A percentile compares a stretch with the other conserved stretches of the same genome.
Conservation (phyloP, 2,329 filamentous ascomycete species). For the Sporothrix mexicana region DNA sequence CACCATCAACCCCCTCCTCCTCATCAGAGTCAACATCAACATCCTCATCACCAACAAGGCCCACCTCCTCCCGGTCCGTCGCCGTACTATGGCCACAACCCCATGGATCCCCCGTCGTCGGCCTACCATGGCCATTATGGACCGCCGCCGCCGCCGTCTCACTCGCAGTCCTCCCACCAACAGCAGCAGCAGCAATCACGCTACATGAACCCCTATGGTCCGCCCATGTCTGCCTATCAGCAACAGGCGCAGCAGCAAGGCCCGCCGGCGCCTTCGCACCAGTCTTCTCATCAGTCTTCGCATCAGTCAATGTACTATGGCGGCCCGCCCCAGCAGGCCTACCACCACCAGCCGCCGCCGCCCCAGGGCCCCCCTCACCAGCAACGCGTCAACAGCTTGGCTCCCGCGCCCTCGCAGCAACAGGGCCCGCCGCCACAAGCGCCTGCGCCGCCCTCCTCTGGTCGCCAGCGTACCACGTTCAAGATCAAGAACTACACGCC, state of each 20-base stretch:
- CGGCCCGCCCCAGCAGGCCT: slow-evolving; percentile 8
- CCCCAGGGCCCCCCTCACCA: slow-evolving; percentile 11
- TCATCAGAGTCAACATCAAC: not conserved
- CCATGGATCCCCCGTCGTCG: slow-evolving; percentile 1
- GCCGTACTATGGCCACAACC: not conserved
- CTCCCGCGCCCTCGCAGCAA: slow-evolving; percentile 4
- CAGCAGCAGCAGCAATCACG: not conserved
- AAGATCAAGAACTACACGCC: slow-evolving; percentile 46
- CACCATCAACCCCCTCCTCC: not conserved
- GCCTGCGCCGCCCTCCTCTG: slow-evolving; percentile 33
- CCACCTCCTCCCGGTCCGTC: not conserved
- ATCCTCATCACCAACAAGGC: not conserved
- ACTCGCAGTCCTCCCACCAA: not conserved
- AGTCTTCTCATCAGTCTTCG: no score
- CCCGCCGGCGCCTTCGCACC: no score
- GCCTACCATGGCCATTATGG: slow-evolving; percentile 19
- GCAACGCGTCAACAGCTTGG: slow-evolving; percentile 18
- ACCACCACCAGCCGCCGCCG: slow-evolving; percentile 1
- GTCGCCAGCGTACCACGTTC: slow-evolving; percentile 42
- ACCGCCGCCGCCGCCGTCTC: slow-evolving; percentile 12
- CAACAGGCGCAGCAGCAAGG: slow-evolving; percentile 32
- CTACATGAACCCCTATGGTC: slow-evolving; percentile 1
- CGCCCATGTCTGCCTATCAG: slow-evolving; percentile 41
- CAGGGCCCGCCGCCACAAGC: slow-evolving; percentile 3
- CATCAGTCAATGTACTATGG: slow-evolving; percentile 12